Evolutionary conservation across 352 stramenopile species (phyloP).

Genomic region (Pythium guiyangense): DNA sequence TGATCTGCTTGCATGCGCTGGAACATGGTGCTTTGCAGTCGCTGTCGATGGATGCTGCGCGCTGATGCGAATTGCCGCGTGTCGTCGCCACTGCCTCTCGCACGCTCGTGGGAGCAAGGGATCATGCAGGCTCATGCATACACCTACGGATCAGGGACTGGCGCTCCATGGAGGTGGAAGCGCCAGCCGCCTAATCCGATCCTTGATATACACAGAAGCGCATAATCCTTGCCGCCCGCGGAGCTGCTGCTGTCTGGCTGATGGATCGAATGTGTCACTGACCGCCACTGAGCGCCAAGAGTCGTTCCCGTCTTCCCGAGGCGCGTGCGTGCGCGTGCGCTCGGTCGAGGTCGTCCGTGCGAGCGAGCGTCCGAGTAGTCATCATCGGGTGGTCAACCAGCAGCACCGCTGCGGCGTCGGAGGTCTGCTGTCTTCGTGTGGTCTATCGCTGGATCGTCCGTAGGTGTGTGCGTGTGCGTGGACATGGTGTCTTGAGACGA

Average conservation of each 20-base stretch:
- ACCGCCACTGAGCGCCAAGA: slow-evolving; percentile 5
- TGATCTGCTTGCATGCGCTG: too few relatives aligned
- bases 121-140: slow-evolving; percentile 66
- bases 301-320: slow-evolving; percentile 16
- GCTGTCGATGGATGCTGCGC: neutral
- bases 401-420: slow-evolving; percentile 9
- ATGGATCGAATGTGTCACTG: slow-evolving; percentile 1
- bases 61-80: too few relatives aligned
- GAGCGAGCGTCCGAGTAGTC: neutral
- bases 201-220: slow-evolving; percentile 78
- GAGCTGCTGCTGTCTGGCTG: slow-evolving; percentile 9
- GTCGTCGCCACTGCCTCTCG: neutral
- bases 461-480: slow-evolving; percentile 12
- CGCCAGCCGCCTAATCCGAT: slow-evolving; percentile 60
- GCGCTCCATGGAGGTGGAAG: slow-evolving; percentile 2
- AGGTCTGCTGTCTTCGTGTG: slow-evolving; percentile 13
- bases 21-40: too few relatives aligned
- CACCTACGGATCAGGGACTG: slow-evolving; percentile 74
- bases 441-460: slow-evolving; percentile 10
- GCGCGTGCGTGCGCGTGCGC: neutral
- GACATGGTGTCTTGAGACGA: neutral
- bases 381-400: slow-evolving; percentile 6
- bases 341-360: slow-evolving; percentile 12
- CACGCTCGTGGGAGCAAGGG: slow-evolving; percentile 21
- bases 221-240: slow-evolving; percentile 35